These are phyloP conservation scores for Pythium rishiriense DNA, from an alignment of 352 stramenopile species.

Conservation along the genomic window DNA sequence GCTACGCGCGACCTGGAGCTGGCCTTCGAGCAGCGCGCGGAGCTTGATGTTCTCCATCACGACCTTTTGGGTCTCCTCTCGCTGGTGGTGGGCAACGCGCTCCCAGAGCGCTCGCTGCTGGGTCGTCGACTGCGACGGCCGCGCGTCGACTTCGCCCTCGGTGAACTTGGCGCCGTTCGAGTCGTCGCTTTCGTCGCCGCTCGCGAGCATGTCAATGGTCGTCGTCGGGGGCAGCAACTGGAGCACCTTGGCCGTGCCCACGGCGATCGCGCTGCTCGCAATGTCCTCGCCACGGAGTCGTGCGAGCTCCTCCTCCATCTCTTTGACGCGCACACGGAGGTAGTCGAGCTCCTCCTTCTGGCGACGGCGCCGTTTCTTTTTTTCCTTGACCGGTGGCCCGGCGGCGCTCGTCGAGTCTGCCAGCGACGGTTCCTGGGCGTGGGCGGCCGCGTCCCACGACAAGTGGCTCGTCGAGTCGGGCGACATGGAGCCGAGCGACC, in stretches of 20 bases:
- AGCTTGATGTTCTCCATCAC: constrained; percentile 65
- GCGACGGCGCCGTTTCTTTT: constrained; percentile 26
- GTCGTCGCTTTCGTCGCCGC: constrained; percentile 22
- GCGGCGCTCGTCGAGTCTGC: neutral
- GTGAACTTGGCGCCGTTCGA: neutral
- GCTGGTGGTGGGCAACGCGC: constrained; percentile 62
- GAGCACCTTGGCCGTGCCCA: constrained; percentile 14
- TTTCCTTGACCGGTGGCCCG: constrained; percentile 16
- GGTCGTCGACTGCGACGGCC: neutral
- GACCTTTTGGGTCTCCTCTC: constrained; percentile 63
- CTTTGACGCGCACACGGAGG: constrained; percentile 31
- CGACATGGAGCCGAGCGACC: constrained; percentile 7
- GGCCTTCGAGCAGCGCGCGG: constrained; percentile 33
- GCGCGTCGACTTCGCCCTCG: neutral
- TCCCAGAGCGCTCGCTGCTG: constrained; percentile 42
- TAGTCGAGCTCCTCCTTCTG: constrained; percentile 52
- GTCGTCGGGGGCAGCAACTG: constrained; percentile 15
- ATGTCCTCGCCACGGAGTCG: constrained; percentile 28
- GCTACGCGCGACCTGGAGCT: constrained; percentile 26
- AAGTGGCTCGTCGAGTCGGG: constrained; percentile 2
- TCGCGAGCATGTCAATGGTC: constrained; percentile 14
- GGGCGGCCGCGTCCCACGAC: constrained; percentile 6
- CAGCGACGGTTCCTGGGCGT: neutral
- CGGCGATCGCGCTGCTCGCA: constrained; percentile 22
- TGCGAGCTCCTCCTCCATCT: constrained; percentile 36